Evolutionary conservation across 78 protist species (phyloP), one percentile per base, ranked within the genome.

Genomic region (Chrysochromulina tobinii): DNA sequence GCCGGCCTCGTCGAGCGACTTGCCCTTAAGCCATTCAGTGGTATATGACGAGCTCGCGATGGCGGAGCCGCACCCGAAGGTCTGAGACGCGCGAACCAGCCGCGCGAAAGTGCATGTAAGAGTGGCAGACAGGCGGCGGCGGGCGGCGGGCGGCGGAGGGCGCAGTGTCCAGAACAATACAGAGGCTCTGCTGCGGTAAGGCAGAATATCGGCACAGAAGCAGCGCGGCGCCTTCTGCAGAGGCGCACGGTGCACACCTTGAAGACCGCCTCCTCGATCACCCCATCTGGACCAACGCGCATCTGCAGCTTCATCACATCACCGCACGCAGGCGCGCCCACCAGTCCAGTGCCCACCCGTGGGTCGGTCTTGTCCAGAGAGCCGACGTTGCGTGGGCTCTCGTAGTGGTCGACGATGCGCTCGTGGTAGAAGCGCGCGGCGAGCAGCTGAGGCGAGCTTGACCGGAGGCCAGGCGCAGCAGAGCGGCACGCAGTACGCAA

Each of bases 11-110:
- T 97, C 98, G 51, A 98, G 48, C 1, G 94, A 83, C 96, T 94
- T 97, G 15, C 99, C 99, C 83, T 94, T 96, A 77, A 98, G 68
- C 96, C 73, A 58, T 77, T 90, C 97, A 23, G 98, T 96, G 53
- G 96, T 97, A 15, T 87, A 84, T 2, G 96, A 95, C 55, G 94
- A 73, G 64, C 92, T 90, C 15, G 99, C 99, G 69, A 98, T 97
- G 55, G 99, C 99, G 1, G 99, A 96, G 12, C 99, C 99, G 93
- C 99, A 99, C 7, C 99, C 99, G 54, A 98, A 99, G 9, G 99
- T 97, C 95, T 97, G 96, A 25, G 20, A 38, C 38, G 38, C 38
- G 38, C 38, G 38, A 38, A 38, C 38, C 38, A 38, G 38, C 38
- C 38, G 38, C 38, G 21, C 9, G 88, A 12, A 21, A 14, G 72